These are phyloP conservation scores for Cucumis melo DNA, from an alignment of 306 rosid species.

Conservation along the genomic window DNA sequence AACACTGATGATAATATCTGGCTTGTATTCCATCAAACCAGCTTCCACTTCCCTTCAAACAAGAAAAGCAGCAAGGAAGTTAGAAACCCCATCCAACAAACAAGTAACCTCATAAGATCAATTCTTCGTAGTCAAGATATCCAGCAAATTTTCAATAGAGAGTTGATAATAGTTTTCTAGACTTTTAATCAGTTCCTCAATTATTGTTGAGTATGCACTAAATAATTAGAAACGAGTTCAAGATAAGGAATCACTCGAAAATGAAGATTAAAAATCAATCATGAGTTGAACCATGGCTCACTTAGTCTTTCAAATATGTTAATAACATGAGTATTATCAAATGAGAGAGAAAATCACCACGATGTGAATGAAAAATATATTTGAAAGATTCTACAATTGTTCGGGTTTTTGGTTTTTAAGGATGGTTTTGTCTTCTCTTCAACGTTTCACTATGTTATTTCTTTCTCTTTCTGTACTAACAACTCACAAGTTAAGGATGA, in stretches of 20 bases:
- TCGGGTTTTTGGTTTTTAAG: not conserved
- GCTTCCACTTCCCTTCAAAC: constrained; percentile 86
- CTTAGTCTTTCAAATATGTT: not conserved
- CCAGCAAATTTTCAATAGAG: not conserved
- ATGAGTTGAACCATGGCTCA: not conserved
- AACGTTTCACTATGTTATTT: not conserved
- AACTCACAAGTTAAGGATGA: not conserved
- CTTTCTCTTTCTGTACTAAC: not conserved
- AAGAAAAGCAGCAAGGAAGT: constrained; percentile 5
- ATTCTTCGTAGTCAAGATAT: not conserved
- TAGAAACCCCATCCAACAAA: not conserved
- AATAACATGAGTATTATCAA: not conserved
- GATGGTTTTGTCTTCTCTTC: not conserved
- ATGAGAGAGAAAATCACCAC: not conserved
- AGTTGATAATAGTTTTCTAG: not conserved
- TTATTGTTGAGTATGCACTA: not conserved
- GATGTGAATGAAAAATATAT: not conserved
- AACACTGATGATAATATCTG: constrained; percentile 90
- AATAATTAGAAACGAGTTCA: too few relatives aligned
- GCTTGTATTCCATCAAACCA: constrained; percentile 86
- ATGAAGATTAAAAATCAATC: not conserved
- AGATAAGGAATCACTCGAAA: not conserved
- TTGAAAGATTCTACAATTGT: not conserved
- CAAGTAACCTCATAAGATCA: not conserved
- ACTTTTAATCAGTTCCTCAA: not conserved